Percentiles rank a stretch among this genome's conserved stretches.
phyloP scores from a whole-genome alignment of 1,139 yeast genomes.

The Debaryomyces nepalensis region DNA sequence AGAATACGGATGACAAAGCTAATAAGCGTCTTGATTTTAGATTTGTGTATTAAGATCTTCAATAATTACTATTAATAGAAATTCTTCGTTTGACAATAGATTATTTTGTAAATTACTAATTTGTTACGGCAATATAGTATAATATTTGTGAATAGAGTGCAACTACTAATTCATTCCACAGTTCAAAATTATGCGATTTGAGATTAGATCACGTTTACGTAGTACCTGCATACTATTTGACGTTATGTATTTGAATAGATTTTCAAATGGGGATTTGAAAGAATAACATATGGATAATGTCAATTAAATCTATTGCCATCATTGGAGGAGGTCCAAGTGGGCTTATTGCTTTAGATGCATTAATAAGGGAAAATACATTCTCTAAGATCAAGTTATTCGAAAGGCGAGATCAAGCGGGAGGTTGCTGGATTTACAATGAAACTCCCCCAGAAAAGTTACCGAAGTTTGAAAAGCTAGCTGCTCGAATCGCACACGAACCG shows the following conservation, averaged over 20 bases:
- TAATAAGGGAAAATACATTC: conserved; percentile 49
- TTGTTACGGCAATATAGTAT: too few species aligned
- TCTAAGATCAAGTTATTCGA: conserved; percentile 50
- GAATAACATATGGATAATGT: conserved; percentile 11
- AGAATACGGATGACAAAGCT: conserved; percentile 47
- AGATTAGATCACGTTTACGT: too few species aligned
- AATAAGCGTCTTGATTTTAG: conserved; percentile 54
- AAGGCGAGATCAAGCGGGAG: conserved; percentile 46
- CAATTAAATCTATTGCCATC: conserved; percentile 45
- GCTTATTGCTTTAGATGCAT: conserved; percentile 58
- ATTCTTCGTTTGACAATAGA: too few species aligned
- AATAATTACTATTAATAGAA: not conserved
- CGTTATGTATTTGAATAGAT: too few species aligned
- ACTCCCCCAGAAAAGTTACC: conserved; percentile 27
- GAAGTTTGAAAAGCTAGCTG: conserved; percentile 22
- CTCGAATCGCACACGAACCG: conserved; percentile 21
- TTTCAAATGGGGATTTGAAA: too few species aligned
- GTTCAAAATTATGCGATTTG: too few species aligned
- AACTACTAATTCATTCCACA: too few species aligned
- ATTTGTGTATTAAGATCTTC: conserved; percentile 16
- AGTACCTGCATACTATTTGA: too few species aligned
- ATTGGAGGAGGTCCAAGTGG: conserved; percentile 78
- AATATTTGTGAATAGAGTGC: too few species aligned
- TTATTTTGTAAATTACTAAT: too few species aligned
- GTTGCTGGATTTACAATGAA: conserved; percentile 46